Evolutionary conservation across 2,329 filamentous ascomycete genomes (phyloP), one percentile per base, ranked within the genome.

Genomic region (Cordyceps cicadae): DNA sequence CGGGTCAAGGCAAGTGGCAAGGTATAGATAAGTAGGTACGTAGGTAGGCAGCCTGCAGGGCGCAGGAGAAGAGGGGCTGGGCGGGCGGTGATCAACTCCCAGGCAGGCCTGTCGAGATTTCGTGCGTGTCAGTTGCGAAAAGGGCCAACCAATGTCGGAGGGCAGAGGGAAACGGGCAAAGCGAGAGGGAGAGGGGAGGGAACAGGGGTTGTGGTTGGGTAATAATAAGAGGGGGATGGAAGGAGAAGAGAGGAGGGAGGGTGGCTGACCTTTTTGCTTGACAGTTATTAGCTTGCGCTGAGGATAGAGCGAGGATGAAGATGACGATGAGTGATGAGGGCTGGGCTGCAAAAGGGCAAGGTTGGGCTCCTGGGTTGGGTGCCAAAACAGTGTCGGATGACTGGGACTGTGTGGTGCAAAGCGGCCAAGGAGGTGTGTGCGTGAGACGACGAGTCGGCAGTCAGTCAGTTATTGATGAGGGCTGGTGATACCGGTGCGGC

Each of bases 381-480:
- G 56, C 56, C 56, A 59, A 59, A 59, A 12, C 15, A 43, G 43
- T 43, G 55, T 58, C 45, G 56, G 46, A 52, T 45, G 37, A 59
- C 43, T 19, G 43, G n/a, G 43, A 21, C 34, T 37, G 34, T 37
- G 43, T 46, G 43, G 43, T 46, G 51, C 19, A 43, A 41, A 54
- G 19, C 21, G 43, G 51, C 19, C 15, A 41, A 43, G 19, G 52
- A 54, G 52, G 52, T 26, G 52, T 17, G 39, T 24, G 51, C 19
- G 50, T 53, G 39, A 29, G 29, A 37, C 29, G 29, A 41, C 39
- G 39, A 24, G 39, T 32, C 53, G 26, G 53, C 39, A 54, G 52
- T 54, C 15, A 8, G 53, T 54, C 21, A 8, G 39, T 54, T 15
- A 37, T 41, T 34, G 15, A 43, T 19, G 51, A 54, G 21, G 26